phyloP scores from a whole-genome alignment of 2,329 filamentous ascomycete genomes.

The Aspergillus intermedius region DNA sequence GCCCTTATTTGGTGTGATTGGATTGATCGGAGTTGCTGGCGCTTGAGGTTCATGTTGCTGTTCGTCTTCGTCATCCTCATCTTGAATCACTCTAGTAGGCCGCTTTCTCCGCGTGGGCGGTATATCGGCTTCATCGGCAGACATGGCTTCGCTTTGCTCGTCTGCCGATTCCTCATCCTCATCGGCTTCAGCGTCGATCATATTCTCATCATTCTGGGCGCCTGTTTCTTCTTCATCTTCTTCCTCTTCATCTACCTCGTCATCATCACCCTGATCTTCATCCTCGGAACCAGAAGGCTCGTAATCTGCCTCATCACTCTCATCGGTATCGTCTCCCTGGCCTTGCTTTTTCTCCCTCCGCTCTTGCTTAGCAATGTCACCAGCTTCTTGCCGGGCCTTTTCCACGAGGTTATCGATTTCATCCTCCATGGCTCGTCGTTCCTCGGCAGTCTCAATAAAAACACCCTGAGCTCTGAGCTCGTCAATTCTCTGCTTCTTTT shows the following conservation, averaged over 20 bases:
- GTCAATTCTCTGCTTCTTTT: slow-evolving; percentile 70
- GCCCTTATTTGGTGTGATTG: slow-evolving; percentile 11
- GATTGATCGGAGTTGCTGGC: slow-evolving; percentile 24
- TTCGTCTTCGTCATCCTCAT: slow-evolving; percentile 56
- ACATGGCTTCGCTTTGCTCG: slow-evolving; percentile 19
- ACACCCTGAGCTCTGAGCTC: slow-evolving; percentile 73
- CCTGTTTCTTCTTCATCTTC: slow-evolving; percentile 23
- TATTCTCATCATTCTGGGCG: slow-evolving; percentile 12
- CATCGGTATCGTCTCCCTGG: slow-evolving; percentile 51
- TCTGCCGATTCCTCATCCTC: slow-evolving; percentile 9
- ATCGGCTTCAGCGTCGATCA: slow-evolving; percentile 16
- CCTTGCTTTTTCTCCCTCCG: slow-evolving; percentile 60
- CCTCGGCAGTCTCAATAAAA: slow-evolving; percentile 74
- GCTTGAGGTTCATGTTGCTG: slow-evolving; percentile 26
- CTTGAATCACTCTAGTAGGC: slow-evolving; percentile 55
- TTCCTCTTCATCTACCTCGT: slow-evolving; percentile 29
- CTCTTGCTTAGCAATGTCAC: slow-evolving; percentile 71
- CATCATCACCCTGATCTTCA: slow-evolving; percentile 32
- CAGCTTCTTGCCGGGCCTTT: slow-evolving; percentile 72
- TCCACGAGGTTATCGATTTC: slow-evolving; percentile 84
- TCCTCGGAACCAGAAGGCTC: slow-evolving; percentile 44
- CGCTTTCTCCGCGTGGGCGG: slow-evolving; percentile 47
- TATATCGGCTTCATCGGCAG: slow-evolving; percentile 40
- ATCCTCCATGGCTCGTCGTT: slow-evolving; percentile 73
- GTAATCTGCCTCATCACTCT: slow-evolving; percentile 44